Percentiles rank a stretch among this genome's conserved stretches.
These are phyloP conservation scores for Zygosaccharomyces gambellarensis DNA, from an alignment of 805 yeast genomes.

Conservation along the genomic window DNA sequence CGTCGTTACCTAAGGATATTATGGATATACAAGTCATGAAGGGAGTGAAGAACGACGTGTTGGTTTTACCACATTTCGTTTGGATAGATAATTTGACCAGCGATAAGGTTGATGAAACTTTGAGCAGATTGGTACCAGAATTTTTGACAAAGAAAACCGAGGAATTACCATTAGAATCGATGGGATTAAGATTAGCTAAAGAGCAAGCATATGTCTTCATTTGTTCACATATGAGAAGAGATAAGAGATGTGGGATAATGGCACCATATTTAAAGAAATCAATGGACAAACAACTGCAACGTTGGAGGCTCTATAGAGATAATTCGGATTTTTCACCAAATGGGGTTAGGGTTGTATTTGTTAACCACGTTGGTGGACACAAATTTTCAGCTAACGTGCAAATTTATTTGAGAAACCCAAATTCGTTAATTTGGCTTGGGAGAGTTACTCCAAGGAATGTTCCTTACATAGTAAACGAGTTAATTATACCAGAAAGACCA, in stretches of 20 bases:
- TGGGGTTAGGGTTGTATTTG: slow-evolving; percentile 66
- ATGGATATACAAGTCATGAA: slow-evolving; percentile 41
- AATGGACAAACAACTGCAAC: slow-evolving; percentile 67
- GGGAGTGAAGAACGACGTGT: slow-evolving; percentile 50
- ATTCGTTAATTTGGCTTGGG: slow-evolving; percentile 78
- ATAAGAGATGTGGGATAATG: slow-evolving; percentile 87
- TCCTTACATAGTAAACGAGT: slow-evolving; percentile 68
- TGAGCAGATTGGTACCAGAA: slow-evolving; percentile 42
- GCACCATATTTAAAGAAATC: slow-evolving; percentile 86
- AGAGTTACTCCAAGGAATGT: slow-evolving; percentile 75
- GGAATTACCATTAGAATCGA: slow-evolving; percentile 28
- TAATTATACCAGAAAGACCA: slow-evolving; percentile 62
- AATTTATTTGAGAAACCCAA: slow-evolving; percentile 51
- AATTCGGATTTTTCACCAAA: slow-evolving; percentile 65
- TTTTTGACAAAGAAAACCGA: slow-evolving; percentile 33
- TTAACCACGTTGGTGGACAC: slow-evolving; percentile 95
- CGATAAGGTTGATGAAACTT: slow-evolving; percentile 41
- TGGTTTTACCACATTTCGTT: slow-evolving; percentile 69
- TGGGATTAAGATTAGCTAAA: slow-evolving; percentile 36
- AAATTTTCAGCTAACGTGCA: slow-evolving; percentile 88
- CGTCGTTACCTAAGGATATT: slow-evolving; percentile 49
- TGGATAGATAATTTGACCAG: slow-evolving; percentile 54
- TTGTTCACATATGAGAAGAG: slow-evolving; percentile 89
- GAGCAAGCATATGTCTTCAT: slow-evolving; percentile 54
- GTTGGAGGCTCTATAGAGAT: slow-evolving; percentile 70